Evolutionary conservation across 2,329 filamentous ascomycete genomes (phyloP).

Genomic region (Aspergillus terreus): DNA sequence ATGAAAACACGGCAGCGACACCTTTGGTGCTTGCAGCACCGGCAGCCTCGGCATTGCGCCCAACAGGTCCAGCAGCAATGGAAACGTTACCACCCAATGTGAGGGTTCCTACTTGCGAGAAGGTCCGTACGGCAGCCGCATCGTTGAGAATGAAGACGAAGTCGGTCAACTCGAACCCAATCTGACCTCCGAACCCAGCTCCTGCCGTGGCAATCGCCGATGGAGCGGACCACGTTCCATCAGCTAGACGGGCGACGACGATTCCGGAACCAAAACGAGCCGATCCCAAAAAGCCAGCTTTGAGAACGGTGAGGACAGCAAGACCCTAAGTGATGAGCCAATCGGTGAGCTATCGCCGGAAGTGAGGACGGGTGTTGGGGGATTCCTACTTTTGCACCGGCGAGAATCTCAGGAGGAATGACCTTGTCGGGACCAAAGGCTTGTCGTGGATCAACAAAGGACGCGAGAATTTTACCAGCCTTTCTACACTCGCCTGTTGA

Average conservation of each 20-base stretch:
- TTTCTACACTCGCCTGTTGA: slow-evolving; percentile 89
- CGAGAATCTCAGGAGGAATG: slow-evolving; percentile 85
- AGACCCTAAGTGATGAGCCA: slow-evolving; percentile 37
- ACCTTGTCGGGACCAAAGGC: slow-evolving; percentile 95
- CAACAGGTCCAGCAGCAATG: slow-evolving; percentile 88
- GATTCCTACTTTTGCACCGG: slow-evolving; percentile 73
- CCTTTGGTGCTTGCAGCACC: slow-evolving; percentile 87
- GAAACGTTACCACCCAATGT: slow-evolving; percentile 96
- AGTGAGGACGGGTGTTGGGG: neutral
- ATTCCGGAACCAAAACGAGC: slow-evolving; percentile 49
- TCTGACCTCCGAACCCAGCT: slow-evolving; percentile 49
- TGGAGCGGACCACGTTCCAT: slow-evolving; percentile 49
- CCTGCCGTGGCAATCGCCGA: slow-evolving; percentile 48
- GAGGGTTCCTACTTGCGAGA: slow-evolving; percentile 85
- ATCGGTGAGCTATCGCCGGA: neutral
- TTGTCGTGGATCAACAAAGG: slow-evolving; percentile 91
- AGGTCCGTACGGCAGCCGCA: slow-evolving; percentile 80
- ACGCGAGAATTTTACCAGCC: slow-evolving; percentile 89
- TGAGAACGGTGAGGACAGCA: slow-evolving; percentile 47
- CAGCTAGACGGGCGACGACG: slow-evolving; percentile 46
- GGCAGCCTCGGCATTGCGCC: slow-evolving; percentile 91
- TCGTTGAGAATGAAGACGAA: slow-evolving; percentile 99
- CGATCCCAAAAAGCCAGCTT: slow-evolving; percentile 49
- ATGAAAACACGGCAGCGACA: slow-evolving; percentile 90
- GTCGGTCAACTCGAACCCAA: slow-evolving; percentile 50